Base-by-base conservation (phyloP, 192 early-diverging fungal species). In the Backusella westeae region DNA sequence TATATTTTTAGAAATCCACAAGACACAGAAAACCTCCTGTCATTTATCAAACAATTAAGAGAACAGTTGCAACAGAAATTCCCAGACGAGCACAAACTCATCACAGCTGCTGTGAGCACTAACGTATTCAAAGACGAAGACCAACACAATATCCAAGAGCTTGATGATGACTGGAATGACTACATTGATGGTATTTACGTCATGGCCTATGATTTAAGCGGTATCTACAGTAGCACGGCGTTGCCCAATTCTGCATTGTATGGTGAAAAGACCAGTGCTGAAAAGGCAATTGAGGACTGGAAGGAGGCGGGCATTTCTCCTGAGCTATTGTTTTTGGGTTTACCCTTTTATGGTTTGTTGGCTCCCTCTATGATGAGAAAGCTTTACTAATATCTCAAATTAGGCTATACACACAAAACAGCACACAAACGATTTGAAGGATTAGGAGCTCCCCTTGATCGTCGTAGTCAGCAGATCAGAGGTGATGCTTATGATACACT, bases 1-100 rank as follows among this genome's bases (percentile, higher is more conserved):
- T 68, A 46, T 53, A 42, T 34, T 26, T 49, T 44, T 52, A 77
- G 75, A 23, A 63, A 76, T 32, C 66, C 79, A 1, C 35, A 75
- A n/a, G 87, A 88, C 39, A 84, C 79, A 10, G 78, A 69, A 35
- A 86, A 88, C 73, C 82, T 75, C 46, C 68, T 76, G n/a, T 42
- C n/a, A 34, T 81, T 88, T 21, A 38, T 88, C 65, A 34, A 78
- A 23, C 44, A 77, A 23, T 42, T 88, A 19, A 78, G 86, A 32
- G 56, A 68, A 17, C 56, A 69, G 56, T 49, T 87, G 23, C 59
- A 75, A 23, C 0, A 34, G 1, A 53, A 59, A 5, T 80, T 73
- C 52, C 71, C 70, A 32, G 36, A 78, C n/a, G 52, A 74, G 23
- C 69, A 75, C 66, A 80, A 81, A 17, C 35, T 78, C 17, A 73